phyloP scores from a whole-genome alignment of 371 early-diverging fungal genomes.

The Dichotomocladium elegans region DNA sequence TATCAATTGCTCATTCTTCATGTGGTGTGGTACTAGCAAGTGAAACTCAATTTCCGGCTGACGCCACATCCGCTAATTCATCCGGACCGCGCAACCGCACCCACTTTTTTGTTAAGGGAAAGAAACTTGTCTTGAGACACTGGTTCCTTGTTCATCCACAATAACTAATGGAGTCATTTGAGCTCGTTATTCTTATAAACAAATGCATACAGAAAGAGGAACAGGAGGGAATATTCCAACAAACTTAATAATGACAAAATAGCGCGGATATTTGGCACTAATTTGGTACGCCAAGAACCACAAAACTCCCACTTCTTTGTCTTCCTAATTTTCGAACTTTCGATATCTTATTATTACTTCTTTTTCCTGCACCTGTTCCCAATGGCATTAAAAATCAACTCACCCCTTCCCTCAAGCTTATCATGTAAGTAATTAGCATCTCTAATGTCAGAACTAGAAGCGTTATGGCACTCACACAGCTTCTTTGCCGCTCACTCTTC shows the following conservation, averaged over 20 bases:
- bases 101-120: too few relatives aligned
- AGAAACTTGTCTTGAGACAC: too few relatives aligned
- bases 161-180: background rate
- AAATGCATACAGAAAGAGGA: background rate
- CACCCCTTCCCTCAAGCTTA: slow-evolving; percentile 8
- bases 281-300: too few relatives aligned
- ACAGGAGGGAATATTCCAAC: background rate
- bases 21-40: too few relatives aligned
- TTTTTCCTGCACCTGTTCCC: background rate
- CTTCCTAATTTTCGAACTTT: background rate
- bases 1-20: too few relatives aligned
- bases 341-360: too few relatives aligned
- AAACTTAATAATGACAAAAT: background rate
- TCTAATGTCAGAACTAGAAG: background rate
- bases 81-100: too few relatives aligned
- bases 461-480: background rate
- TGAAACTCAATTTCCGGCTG: too few relatives aligned
- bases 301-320: too few relatives aligned
- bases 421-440: slow-evolving; percentile 2
- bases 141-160: background rate
- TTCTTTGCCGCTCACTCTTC: background rate
- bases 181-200: background rate
- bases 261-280: too few relatives aligned
- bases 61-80: too few relatives aligned
- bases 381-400: slow-evolving; percentile 9